Conservation (phyloP, 768 basidiomycete genomes). For the Kondoa subrosea region DNA sequence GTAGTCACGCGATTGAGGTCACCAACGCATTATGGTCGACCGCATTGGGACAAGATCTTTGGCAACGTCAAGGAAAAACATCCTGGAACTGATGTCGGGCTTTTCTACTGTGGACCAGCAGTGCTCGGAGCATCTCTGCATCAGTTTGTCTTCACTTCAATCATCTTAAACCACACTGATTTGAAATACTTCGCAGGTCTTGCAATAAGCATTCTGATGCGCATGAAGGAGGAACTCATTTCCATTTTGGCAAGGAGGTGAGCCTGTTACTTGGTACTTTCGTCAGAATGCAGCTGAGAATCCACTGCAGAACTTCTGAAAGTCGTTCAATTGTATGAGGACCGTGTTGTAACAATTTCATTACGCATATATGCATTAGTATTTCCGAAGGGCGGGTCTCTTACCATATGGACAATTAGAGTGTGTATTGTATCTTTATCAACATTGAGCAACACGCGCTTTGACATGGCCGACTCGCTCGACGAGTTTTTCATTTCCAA, state of each 20-base stretch:
- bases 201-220: neutral
- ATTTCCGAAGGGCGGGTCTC: no score
- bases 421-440: no score
- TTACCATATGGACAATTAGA: no score
- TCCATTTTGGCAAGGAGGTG: neutral
- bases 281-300: neutral
- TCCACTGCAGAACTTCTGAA: neutral
- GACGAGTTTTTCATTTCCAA: no score
- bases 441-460: no score
- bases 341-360: no score
- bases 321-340: neutral
- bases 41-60: slow-evolving; percentile 31
- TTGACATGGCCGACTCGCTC: no score
- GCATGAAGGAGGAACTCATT: neutral
- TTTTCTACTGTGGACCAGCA: slow-evolving; percentile 35
- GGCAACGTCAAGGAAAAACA: slow-evolving; percentile 60
- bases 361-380: no score
- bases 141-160: slow-evolving; percentile 27
- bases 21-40: slow-evolving; percentile 42
- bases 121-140: slow-evolving; percentile 4
- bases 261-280: neutral
- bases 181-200: neutral
- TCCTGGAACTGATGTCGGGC: slow-evolving; percentile 73
- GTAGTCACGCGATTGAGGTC: slow-evolving; percentile 74
- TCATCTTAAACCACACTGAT: slow-evolving; percentile 6